phyloP scores from a whole-genome alignment of 345 rosid genomes.

The Acer saccharum region DNA sequence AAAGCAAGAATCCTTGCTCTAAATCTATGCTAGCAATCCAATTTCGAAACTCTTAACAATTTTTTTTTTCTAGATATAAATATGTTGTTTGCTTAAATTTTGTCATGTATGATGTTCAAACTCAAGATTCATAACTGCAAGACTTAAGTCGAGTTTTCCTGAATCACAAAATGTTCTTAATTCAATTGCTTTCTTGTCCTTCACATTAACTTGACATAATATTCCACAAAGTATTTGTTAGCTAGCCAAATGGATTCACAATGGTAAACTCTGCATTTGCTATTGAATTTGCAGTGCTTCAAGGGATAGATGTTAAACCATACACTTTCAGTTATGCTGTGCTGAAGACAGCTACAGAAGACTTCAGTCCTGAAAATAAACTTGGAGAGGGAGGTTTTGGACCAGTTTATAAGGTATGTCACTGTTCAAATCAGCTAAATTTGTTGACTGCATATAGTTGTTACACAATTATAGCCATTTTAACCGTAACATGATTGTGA shows the following conservation, averaged over 20 bases:
- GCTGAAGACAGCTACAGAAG: constrained; percentile 13
- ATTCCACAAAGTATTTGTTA: background rate
- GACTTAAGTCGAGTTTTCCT: background rate
- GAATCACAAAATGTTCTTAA: background rate
- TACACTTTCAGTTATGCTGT: constrained; percentile 19
- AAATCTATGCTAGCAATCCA: background rate
- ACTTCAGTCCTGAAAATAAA: constrained; percentile 13
- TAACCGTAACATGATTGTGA: background rate
- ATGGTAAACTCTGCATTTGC: background rate
- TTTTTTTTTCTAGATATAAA: background rate
- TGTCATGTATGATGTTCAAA: too few species aligned
- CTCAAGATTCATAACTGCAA: background rate
- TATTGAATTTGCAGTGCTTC: constrained; percentile 27
- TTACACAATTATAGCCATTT: background rate
- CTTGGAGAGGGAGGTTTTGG: constrained; percentile 87
- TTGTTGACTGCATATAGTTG: background rate
- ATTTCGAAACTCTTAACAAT: background rate
- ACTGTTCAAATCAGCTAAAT: constrained; percentile 14
- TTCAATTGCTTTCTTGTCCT: background rate
- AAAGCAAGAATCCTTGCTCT: constrained; percentile 1
- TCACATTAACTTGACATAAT: background rate
- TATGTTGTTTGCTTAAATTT: background rate
- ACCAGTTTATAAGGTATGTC: constrained; percentile 64
- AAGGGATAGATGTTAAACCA: constrained; percentile 16
- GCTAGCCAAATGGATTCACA: background rate